Conservation (phyloP, 768 basidiomycete genomes). For the Lepiota subincarnata region DNA sequence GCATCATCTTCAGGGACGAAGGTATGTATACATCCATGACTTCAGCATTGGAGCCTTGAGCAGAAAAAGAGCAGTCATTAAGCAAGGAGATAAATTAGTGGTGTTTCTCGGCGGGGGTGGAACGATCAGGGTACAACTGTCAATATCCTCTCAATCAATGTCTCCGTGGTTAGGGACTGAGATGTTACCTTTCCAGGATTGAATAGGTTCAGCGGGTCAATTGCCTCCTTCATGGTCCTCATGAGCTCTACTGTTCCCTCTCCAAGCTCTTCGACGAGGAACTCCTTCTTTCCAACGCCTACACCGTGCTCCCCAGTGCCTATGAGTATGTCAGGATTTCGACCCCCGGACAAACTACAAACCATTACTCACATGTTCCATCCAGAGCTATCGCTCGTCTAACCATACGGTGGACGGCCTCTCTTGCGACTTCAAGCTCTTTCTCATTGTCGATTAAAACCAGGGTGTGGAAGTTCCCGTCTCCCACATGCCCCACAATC, state of each 20-base stretch:
- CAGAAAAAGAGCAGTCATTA: too few species aligned
- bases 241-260: constrained; percentile 79
- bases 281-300: constrained; percentile 80
- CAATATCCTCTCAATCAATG: background rate
- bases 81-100: too few species aligned
- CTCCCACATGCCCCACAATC: constrained; percentile 76
- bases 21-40: too few species aligned
- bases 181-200: constrained; percentile 75
- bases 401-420: constrained; percentile 58
- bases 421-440: constrained; percentile 38
- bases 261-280: constrained; percentile 79
- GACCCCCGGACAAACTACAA: background rate
- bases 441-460: constrained; percentile 56
- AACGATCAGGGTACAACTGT: constrained; percentile 15
- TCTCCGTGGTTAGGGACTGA: background rate
- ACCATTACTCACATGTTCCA: constrained; percentile 55
- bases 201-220: constrained; percentile 74
- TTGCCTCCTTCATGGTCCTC: constrained; percentile 70
- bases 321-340: constrained; percentile 17
- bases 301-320: constrained; percentile 86
- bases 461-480: constrained; percentile 52
- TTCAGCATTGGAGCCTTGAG: too few species aligned
- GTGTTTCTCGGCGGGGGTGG: background rate
- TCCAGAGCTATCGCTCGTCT: constrained; percentile 64
- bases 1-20: too few species aligned